Conservation (phyloP, 1,284 basidiomycete species). For the Rhizopogon parksii region DNA sequence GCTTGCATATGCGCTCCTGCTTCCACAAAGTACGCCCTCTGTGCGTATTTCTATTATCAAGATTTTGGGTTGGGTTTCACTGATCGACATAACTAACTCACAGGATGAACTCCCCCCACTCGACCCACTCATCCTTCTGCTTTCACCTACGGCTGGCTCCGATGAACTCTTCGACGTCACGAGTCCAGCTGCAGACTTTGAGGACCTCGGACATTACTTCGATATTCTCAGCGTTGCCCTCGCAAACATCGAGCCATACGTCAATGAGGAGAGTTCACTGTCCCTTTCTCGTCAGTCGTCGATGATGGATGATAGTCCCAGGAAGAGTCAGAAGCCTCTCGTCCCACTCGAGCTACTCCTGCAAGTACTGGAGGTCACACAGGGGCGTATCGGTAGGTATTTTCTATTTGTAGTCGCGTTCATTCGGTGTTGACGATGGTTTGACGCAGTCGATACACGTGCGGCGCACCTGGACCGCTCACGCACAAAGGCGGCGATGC, state of each 20-base stretch:
- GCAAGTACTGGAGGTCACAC: constrained; percentile 41
- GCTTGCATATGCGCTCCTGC: constrained; percentile 43
- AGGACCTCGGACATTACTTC: constrained; percentile 46
- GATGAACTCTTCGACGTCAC: constrained; percentile 39
- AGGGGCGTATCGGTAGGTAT: constrained; percentile 57
- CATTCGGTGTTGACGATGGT: background rate
- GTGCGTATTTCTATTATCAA: constrained; percentile 25
- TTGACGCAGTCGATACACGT: constrained; percentile 53
- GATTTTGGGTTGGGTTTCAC: background rate
- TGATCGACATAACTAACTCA: constrained; percentile 9
- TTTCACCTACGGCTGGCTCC: constrained; percentile 27
- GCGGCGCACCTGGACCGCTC: constrained; percentile 69
- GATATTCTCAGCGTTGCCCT: constrained; percentile 50
- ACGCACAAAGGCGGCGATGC: constrained; percentile 56
- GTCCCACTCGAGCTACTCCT: constrained; percentile 43
- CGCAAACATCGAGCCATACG: constrained; percentile 51
- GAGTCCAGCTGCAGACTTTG: constrained; percentile 46
- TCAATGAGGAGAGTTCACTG: constrained; percentile 35
- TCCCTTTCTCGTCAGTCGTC: constrained; percentile 1
- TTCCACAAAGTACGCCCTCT: constrained; percentile 19
- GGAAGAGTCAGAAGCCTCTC: constrained; percentile 29
- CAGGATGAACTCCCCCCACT: constrained; percentile 40
- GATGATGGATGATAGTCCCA: constrained; percentile 23
- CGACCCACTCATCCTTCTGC: constrained; percentile 34
- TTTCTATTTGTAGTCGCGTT: background rate